Conservation (phyloP, 2,329 filamentous ascomycete genomes). For the Graphilbum fragrans region DNA sequence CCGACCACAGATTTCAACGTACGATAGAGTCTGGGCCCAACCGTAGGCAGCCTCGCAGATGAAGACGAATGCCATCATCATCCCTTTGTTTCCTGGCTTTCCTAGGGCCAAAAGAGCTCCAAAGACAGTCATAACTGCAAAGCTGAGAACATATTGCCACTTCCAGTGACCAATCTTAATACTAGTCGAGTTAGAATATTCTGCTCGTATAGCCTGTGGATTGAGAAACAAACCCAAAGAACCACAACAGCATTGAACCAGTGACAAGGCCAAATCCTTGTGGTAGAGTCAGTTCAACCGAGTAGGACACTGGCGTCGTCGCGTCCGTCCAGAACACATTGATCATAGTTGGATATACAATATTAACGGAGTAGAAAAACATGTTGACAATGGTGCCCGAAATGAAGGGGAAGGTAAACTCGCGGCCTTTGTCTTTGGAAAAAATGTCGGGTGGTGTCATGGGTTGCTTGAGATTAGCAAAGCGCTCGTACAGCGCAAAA, state of each 20-base stretch:
- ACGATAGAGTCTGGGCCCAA: no score
- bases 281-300: slow-evolving; percentile 25
- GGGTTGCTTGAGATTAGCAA: slow-evolving; percentile 21
- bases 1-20: no score
- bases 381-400: slow-evolving; percentile 33
- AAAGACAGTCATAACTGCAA: slow-evolving; percentile 33
- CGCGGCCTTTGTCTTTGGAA: slow-evolving; percentile 28
- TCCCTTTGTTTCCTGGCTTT: slow-evolving; percentile 27
- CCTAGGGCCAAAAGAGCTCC: slow-evolving; percentile 29
- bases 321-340: slow-evolving; percentile 26
- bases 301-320: slow-evolving; percentile 20
- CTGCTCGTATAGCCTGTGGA: no score
- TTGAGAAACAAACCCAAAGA: slow-evolving; percentile 26
- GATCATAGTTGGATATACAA: slow-evolving; percentile 35
- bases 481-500: slow-evolving; percentile 27
- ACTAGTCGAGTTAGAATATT: no score
- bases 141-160: slow-evolving; percentile 29
- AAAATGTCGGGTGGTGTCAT: slow-evolving; percentile 33
- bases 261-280: slow-evolving; percentile 31
- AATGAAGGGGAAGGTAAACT: slow-evolving; percentile 32
- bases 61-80: slow-evolving; percentile 34
- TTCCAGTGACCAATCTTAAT: slow-evolving; percentile 34
- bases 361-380: slow-evolving; percentile 36
- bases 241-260: slow-evolving; percentile 26
- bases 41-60: slow-evolving; percentile 30